These are phyloP conservation scores for Tetrahymena malaccensis DNA, from an alignment of 73 alveolate genomes.

Conservation along the genomic window DNA sequence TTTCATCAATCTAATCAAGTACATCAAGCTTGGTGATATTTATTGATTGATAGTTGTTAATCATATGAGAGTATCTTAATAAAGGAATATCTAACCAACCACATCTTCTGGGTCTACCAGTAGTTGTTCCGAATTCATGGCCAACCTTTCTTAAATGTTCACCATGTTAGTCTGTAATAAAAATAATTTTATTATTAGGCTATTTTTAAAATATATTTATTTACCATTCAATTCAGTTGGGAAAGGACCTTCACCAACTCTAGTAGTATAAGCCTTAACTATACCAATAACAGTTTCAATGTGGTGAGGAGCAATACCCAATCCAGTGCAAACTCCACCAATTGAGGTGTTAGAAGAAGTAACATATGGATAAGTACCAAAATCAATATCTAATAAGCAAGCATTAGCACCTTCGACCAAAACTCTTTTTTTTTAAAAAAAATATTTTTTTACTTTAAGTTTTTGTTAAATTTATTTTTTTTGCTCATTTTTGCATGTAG, in stretches of 20 bases:
- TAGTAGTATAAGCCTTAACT: conserved; percentile 92
- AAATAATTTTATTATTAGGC: neutral
- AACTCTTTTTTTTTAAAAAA: conserved; percentile 45
- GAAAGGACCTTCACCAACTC: conserved; percentile 98
- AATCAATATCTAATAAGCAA: conserved; percentile 88
- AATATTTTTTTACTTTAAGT: neutral
- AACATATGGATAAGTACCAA: conserved; percentile 96
- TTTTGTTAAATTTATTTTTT: too few relatives aligned
- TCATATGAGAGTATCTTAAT: conserved; percentile 67
- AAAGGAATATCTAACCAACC: conserved; percentile 94
- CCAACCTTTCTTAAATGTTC: conserved; percentile 73
- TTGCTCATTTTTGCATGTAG: neutral
- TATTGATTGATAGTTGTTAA: conserved; percentile 68
- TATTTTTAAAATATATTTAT: too few relatives aligned
- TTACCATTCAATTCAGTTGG: conserved; percentile 82
- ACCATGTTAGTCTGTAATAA: conserved; percentile 46
- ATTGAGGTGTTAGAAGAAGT: conserved; percentile 90
- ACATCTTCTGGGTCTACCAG: conserved; percentile 96
- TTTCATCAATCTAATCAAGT: conserved; percentile 66
- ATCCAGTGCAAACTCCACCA: conserved; percentile 94
- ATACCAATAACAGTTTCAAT: conserved; percentile 89
- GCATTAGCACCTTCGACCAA: conserved; percentile 96
- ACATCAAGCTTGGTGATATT: conserved; percentile 93
- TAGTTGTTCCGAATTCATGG: conserved; percentile 92
- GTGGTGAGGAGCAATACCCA: conserved; percentile 90